Evolutionary conservation across 2,329 filamentous ascomycete genomes (phyloP).

Genomic region (Nemania sp.): DNA sequence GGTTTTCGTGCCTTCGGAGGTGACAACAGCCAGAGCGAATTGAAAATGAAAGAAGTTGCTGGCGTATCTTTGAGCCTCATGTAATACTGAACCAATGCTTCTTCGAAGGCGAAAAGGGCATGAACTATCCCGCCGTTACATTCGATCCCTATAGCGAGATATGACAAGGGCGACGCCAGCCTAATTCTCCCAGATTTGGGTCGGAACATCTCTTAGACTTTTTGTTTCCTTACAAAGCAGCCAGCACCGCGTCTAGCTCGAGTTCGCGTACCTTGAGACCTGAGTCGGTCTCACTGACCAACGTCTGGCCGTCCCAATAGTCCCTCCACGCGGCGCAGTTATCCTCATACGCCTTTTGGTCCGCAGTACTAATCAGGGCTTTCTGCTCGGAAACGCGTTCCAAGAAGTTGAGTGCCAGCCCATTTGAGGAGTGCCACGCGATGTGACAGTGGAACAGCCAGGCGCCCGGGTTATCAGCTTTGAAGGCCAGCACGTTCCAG

Average conservation of each 20-base stretch:
- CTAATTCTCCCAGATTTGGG: no score
- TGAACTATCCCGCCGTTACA: no score
- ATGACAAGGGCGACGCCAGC: no score
- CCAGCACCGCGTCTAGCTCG: not conserved
- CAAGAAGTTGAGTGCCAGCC: constrained; percentile 22
- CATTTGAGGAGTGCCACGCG: constrained; percentile 27
- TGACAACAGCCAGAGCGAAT: no score
- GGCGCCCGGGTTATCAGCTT: constrained; percentile 54
- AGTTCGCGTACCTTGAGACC: not conserved
- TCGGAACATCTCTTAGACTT: no score
- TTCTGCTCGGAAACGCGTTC: constrained; percentile 19
- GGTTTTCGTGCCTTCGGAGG: no score
- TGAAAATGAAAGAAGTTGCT: no score
- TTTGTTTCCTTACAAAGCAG: no score
- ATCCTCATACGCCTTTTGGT: not conserved
- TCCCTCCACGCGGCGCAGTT: not conserved
- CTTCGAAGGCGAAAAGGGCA: no score
- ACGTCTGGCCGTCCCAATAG: not conserved
- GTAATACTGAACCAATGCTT: no score
- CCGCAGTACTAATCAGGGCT: not conserved
- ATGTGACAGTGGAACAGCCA: constrained; percentile 32
- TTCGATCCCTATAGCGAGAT: no score
- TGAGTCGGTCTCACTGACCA: not conserved
- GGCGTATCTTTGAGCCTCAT: no score
- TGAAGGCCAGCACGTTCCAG: constrained; percentile 53